Base-by-base conservation (phyloP, 257 asterid genomes). In the Anisodus tanguticus region DNA sequence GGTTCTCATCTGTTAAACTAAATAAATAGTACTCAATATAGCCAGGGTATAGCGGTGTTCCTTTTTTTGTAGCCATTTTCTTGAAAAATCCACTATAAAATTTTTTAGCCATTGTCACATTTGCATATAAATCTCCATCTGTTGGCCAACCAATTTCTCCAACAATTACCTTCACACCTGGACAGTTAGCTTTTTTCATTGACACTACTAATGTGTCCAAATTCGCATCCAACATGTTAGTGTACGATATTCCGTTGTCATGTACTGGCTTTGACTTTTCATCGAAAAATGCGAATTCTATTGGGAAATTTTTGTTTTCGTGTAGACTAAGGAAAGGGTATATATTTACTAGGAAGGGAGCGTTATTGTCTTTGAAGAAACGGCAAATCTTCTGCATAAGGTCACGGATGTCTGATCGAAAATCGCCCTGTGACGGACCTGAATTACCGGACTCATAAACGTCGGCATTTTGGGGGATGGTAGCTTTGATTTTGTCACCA, bases 91-190 rank as follows among this genome's bases (percentile, higher is more conserved):
- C 97, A 35, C 86, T 87, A 83, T 93, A 89, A 79, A 91, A 95
- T 67, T 77, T 91, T 81, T 87, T 59, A 0, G 98, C 97, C 84
- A 90, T 62, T 4, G 74, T 9, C 0, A 10, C 9, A 37, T 86
- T 92, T 8, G 90, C 98, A 3, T 68, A 76, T 0, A 3, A 0
- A 80, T 88, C 59, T 31, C 97, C 98, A 67, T 92, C 95, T 3
- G 98, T 93, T 2, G 98, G 98, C 98, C 98, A 95, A 8, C 98
- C 98, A 8, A 92, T 88, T 71, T 91, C 95, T 0, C 97, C 98
- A 6, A 92, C 79, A 37, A 90, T 69, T 22, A 95, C 85, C 8
- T 83, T 89, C 8, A 92, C 70, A 2, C 87, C 67, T 0, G 84
- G 83, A 2, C 80, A 81, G 3, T 89, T 89, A n/a, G 86, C 87